Percentiles rank a stretch among this genome's conserved stretches.
These are phyloP conservation scores for Gamarada debralockiae DNA, from an alignment of 495 filamentous ascomycete genomes.

Conservation along the genomic window DNA sequence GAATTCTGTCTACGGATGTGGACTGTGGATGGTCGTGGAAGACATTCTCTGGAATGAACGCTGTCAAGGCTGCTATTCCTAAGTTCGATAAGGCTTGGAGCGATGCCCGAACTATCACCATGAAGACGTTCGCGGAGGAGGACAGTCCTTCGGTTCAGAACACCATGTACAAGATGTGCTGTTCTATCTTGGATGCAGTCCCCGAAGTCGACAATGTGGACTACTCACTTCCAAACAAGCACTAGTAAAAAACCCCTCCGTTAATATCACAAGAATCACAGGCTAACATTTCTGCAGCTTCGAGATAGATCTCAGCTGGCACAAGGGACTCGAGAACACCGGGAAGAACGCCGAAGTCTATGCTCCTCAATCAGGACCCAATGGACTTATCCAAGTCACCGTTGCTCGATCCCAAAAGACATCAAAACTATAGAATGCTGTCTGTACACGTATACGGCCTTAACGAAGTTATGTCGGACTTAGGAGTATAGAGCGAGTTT, in stretches of 20 bases:
- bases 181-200: slow-evolving; percentile 75
- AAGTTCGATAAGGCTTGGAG: slow-evolving; percentile 78
- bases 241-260: slow-evolving; percentile 65
- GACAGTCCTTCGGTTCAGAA: slow-evolving; percentile 89
- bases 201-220: slow-evolving; percentile 68
- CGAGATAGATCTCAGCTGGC: slow-evolving; percentile 80
- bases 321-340: slow-evolving; percentile 95
- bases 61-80: slow-evolving; percentile 58
- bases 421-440: slow-evolving; percentile 28
- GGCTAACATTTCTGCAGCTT: slow-evolving; percentile 3
- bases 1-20: slow-evolving; percentile 91
- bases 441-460: not conserved
- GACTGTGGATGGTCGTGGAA: slow-evolving; percentile 84
- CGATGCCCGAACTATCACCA: slow-evolving; percentile 71
- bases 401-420: slow-evolving; percentile 54
- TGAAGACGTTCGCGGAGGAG: slow-evolving; percentile 90
- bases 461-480: not conserved
- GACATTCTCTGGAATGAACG: slow-evolving; percentile 58
- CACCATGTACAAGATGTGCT: slow-evolving; percentile 98
- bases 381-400: slow-evolving; percentile 94
- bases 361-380: slow-evolving; percentile 87
- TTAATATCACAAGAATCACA: not conserved
- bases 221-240: slow-evolving; percentile 92
- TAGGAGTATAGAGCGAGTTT: not conserved
- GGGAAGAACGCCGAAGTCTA: slow-evolving; percentile 96